These are phyloP conservation scores for Calonectria pseudoturangicola DNA, from an alignment of 2,329 filamentous ascomycete genomes.

Conservation along the genomic window DNA sequence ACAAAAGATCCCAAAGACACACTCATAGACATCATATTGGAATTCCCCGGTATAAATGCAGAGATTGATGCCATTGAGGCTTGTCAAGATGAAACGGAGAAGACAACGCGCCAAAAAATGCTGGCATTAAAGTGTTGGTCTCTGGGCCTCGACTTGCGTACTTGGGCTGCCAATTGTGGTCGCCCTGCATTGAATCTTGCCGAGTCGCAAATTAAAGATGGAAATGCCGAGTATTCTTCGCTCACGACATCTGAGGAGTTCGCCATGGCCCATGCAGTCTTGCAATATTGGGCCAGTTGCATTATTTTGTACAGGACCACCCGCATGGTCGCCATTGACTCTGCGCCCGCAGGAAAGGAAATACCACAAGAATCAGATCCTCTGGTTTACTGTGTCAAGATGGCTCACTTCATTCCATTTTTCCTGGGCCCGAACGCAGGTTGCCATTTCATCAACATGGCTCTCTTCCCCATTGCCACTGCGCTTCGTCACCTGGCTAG, in stretches of 20 bases:
- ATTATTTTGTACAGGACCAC: background rate
- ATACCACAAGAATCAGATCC: background rate
- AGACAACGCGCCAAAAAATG: background rate
- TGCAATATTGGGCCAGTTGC: slow-evolving; percentile 13
- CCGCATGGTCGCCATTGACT: background rate
- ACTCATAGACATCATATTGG: background rate
- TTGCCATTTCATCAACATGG: too few relatives aligned
- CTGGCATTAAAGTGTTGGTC: slow-evolving; percentile 4
- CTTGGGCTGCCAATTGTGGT: slow-evolving; percentile 9
- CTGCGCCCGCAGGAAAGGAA: background rate
- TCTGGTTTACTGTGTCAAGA: background rate
- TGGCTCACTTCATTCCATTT: background rate
- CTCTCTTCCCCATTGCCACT: too few relatives aligned
- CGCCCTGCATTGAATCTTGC: background rate
- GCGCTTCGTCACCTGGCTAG: too few relatives aligned
- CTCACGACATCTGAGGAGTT: background rate
- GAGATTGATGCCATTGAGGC: background rate
- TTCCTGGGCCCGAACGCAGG: too few relatives aligned
- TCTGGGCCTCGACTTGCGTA: background rate
- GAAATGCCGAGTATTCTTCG: background rate
- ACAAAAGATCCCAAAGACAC: slow-evolving; percentile 1
- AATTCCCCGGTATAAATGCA: background rate
- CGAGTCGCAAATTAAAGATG: background rate
- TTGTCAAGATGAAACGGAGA: background rate
- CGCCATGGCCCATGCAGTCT: background rate